Conservation (phyloP, 257 asterid species). For the Forsythia viridissima region DNA sequence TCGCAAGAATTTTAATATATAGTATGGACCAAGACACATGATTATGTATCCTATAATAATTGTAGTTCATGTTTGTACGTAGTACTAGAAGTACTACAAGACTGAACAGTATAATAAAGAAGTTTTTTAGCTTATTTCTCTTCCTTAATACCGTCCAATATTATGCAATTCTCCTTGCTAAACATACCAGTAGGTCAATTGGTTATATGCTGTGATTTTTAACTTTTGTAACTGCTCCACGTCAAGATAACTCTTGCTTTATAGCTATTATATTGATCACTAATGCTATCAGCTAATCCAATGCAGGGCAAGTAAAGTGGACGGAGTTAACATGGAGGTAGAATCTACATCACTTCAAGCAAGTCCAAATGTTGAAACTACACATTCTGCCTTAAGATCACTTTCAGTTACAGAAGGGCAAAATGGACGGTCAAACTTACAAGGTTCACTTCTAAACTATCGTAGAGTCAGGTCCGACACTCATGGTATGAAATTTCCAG, state of each 20-base stretch:
- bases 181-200: not conserved
- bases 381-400: constrained; percentile 42
- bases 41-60: not conserved
- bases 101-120: too few species aligned
- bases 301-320: constrained; percentile 55
- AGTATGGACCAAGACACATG: constrained; percentile 6
- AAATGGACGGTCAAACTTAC: constrained; percentile 29
- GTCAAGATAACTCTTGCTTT: not conserved
- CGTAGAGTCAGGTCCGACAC: constrained; percentile 52
- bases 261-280: constrained; percentile 12
- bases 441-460: constrained; percentile 28
- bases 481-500: constrained; percentile 27
- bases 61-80: not conserved
- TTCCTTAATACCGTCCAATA: too few species aligned
- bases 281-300: constrained; percentile 24
- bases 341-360: constrained; percentile 38
- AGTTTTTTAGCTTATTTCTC: too few species aligned
- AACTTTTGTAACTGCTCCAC: not conserved
- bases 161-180: too few species aligned
- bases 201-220: not conserved
- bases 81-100: too few species aligned
- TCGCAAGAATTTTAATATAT: not conserved
- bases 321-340: constrained; percentile 28
- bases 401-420: constrained; percentile 46
- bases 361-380: constrained; percentile 45